A percentile compares a stretch with the other conserved stretches of the same genome.
Conservation (phyloP, 805 yeast genomes). For the Pichia nakasei region DNA sequence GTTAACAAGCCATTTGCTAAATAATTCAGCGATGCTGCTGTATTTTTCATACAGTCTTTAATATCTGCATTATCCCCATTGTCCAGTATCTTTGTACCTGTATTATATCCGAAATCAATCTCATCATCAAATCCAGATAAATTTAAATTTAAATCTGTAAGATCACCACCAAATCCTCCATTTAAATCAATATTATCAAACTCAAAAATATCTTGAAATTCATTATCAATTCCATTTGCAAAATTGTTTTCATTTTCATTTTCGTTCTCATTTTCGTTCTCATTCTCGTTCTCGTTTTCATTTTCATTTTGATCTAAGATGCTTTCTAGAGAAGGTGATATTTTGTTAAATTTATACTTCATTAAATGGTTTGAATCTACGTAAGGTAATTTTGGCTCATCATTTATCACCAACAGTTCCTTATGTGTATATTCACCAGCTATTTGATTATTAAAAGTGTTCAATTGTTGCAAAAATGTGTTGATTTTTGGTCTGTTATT, state of each 20-base stretch:
- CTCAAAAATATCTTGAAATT: not conserved
- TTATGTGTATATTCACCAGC: not conserved
- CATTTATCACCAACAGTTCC: constrained; percentile 5
- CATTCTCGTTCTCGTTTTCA: constrained; percentile 5
- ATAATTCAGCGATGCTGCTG: not conserved
- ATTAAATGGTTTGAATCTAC: constrained; percentile 2
- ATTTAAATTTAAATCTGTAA: constrained; percentile 2
- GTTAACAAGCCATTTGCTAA: constrained; percentile 10
- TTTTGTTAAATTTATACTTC: not conserved
- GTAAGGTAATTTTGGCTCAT: constrained; percentile 19
- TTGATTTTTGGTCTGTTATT: constrained; percentile 19
- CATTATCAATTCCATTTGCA: constrained; percentile 1
- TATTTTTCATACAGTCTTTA: not conserved
- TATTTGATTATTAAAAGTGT: constrained; percentile 10
- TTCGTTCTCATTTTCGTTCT: constrained; percentile 2
- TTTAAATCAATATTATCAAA: constrained; percentile 5
- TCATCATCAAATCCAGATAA: not conserved
- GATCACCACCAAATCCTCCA: constrained; percentile 3
- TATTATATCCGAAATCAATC: constrained; percentile 1
- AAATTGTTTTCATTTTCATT: constrained; percentile 3
- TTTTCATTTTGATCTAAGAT: not conserved
- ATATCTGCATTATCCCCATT: not conserved
- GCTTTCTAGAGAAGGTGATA: constrained; percentile 2
- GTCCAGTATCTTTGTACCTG: not conserved
- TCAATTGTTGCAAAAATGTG: constrained; percentile 10